These are phyloP conservation scores for Colletotrichum neosansevieriae DNA, from an alignment of 2,329 filamentous ascomycete genomes.

Conservation along the genomic window DNA sequence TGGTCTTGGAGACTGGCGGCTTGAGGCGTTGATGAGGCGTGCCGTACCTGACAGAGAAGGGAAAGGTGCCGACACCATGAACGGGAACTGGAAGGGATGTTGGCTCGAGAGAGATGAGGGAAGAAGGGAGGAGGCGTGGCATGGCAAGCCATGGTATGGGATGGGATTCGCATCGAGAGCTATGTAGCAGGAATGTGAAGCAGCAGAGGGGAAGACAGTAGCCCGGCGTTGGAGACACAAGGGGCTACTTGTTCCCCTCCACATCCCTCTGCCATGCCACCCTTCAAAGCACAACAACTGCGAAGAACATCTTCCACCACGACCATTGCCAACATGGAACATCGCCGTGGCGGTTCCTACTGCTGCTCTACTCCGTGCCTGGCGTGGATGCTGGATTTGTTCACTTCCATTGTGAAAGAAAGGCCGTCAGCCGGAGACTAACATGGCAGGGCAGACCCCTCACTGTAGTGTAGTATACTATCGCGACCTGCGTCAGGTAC, in stretches of 20 bases:
- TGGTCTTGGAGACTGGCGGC: conserved; percentile 6
- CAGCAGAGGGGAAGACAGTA: no score
- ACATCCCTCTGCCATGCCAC: no score
- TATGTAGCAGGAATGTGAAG: no score
- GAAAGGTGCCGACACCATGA: conserved; percentile 32
- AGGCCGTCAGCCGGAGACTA: background rate
- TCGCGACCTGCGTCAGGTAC: no score
- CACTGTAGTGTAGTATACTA: no score
- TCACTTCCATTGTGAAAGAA: no score
- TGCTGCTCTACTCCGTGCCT: background rate
- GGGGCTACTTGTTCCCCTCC: no score
- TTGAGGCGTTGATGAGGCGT: conserved; percentile 36
- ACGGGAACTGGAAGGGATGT: conserved; percentile 36
- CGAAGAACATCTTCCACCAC: no score
- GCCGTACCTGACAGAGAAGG: conserved; percentile 36
- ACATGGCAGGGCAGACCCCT: background rate
- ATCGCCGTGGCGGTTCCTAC: no score
- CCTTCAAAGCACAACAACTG: no score
- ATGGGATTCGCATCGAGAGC: background rate
- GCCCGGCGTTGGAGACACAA: no score
- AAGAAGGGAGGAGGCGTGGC: conserved; percentile 27
- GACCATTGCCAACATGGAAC: no score
- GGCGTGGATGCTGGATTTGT: background rate
- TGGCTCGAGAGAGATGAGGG: conserved; percentile 23
- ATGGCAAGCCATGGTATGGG: conserved; percentile 4